Evolutionary conservation across 345 rosid species (phyloP), one percentile per base, ranked within the genome.

Genomic region (Erucastrum elatum): DNA sequence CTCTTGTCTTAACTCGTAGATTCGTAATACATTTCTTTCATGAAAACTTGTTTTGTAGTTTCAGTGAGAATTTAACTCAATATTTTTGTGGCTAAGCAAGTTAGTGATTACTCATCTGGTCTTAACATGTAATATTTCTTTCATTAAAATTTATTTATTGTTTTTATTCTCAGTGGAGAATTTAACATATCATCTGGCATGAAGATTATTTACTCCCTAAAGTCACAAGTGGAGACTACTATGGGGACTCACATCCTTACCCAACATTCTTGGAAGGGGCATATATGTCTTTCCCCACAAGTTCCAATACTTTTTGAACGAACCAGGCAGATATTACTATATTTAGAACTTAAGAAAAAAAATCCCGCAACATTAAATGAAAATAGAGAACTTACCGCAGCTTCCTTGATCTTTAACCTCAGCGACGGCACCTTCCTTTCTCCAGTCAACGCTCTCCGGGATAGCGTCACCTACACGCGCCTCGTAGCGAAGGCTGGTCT

Each of bases 381-480:
- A 49, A 49, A 49, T 15, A 51, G 21, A 44, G 44, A 64, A 84
- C 94, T 82, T 37, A 92, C 96, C 98, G 44, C 98, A 91, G 35
- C 88, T 77, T 12, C 91, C 94, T 65, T 94, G 98, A 75, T 94
- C 94, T 85, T 91, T 92, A 77, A 91, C 92, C 16, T 44, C 87
- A 35, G 25, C 88, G 29, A 92, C 98, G 5, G 98, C 97, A 2
- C 98, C 98, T 67, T 87, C 62, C 81, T 83, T 74, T 85, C 95
- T 87, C 99, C 98, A 93, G 79, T 94, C 98, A 76, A 91, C 79
- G 49, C 55, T 75, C 15, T 82, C 90, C 21, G 98, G 97, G 41
- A 88, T 69, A 62, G 84, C 74, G 68, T 93, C 97, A 33, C 93
- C 90, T 21, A 84, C 88, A 71, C 77, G 84, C n/a, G 88, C 89